Evolutionary conservation across 306 rosid genomes (phyloP), one percentile per base, ranked within the genome.

Genomic region (Pterocarpus santalinus): DNA sequence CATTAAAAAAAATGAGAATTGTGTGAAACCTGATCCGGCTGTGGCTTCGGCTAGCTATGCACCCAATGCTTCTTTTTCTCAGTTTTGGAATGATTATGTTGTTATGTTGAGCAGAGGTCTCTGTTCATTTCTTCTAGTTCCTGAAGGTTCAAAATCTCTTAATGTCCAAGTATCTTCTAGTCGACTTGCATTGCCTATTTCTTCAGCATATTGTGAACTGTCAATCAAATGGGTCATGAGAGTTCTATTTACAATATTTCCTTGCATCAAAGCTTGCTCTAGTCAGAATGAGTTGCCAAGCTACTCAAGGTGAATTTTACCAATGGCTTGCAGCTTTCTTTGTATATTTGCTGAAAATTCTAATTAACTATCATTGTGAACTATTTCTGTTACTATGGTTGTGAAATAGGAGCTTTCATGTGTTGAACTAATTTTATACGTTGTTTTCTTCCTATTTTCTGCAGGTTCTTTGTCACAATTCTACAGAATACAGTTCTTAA

Each of bases 221-320:
- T 93, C 96, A 81, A 88, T 93, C 78, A 89, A 82, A 91, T 95
- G 98, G 99, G 71, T 91, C 64, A 84, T 87, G 92, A 87, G 94
- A 89, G 98, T 90, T 85, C 90, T 95, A 72, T 80, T 63, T 73
- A 80, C 92, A 30, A 81, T 90, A 81, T 95, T 95, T 84, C 98
- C 97, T 78, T 95, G 92, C 88, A 88, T 95, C 61, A 91, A 86
- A 88, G 97, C 98, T 80, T 93, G 93, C 88, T 93, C 97, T 68
- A 86, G 83, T 87, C 90, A 90, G 85, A 88, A 88, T 82, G 92
- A 90, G 75, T 81, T 89, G 77, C 91, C 96, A 38, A 82, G 82
- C 84, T 88, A 90, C 83, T 81, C 92, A 88, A 93, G 99, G 99
- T 95, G 81, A 84, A 71, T 83, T 49, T 65, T 75, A 68, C 47